Evolutionary conservation across 2,329 filamentous ascomycete species (phyloP), one percentile per base, ranked within the genome.

Genomic region (Penicillium capsulatum): DNA sequence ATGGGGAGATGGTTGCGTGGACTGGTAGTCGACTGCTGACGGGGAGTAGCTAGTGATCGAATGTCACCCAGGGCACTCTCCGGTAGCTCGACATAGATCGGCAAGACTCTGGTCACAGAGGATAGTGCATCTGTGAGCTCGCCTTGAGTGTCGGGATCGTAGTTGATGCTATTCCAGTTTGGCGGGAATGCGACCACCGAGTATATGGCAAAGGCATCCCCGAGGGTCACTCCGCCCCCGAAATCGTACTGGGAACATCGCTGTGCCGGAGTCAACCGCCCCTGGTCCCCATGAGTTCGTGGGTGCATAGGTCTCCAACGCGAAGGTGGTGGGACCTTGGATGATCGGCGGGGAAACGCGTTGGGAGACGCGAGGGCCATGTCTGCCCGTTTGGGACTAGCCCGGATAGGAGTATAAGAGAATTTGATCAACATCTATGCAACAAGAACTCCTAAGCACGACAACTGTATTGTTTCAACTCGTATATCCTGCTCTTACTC

Each of bases 1-100:
- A 47, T 50, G 6, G 49, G 49, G 4, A 43, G 39, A 14, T 36
- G 22, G 26, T 37, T 28, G n/a, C 10, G 11, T 2, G 31, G 31
- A 24, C 6, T 11, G 16, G 2, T 34, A 19, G 6, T n/a, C 9
- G 16, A 8, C 11, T 4, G 4, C 16, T 15, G 20, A 24, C 26
- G n/a, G n/a, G 32, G 38, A 30, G 8, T 30, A 3, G 39, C 24
- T 13, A 42, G 19, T 9, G 39, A 37, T 6, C n/a, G 17, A 11
- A 40, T 31, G 14, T 20, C 16, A 2, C 11, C 19, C 4, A 22
- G 3, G 11, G 29, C 22, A 15, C 10, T 8, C 3, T 37, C 24
- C 8, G 7, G 17, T 7, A 42, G 13, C 4, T 17, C 24, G 13
- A 17, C 30, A 5, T 32, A n/a, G n/a, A 42, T 36, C 3, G 39